A percentile compares a stretch with the other conserved stretches of the same genome.
Conservation (phyloP, 2,329 filamentous ascomycete genomes). For the Talaromyces atroroseus region DNA sequence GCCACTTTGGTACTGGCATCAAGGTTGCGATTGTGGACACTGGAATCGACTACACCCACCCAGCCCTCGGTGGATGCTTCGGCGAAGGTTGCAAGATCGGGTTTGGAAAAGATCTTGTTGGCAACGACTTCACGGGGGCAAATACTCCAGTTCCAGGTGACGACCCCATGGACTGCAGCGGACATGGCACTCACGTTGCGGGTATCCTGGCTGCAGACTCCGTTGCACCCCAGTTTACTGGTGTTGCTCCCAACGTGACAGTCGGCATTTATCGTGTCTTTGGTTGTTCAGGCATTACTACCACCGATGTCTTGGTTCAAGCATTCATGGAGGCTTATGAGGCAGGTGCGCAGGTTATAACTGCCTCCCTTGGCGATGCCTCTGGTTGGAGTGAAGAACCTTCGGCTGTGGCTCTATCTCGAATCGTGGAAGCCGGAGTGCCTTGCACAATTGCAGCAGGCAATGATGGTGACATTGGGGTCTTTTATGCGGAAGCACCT, state of each 20-base stretch:
- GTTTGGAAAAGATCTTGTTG: slow-evolving; percentile 55
- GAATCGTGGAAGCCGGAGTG: slow-evolving; percentile 12
- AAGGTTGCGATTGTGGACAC: slow-evolving; percentile 21
- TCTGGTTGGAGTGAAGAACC: slow-evolving; percentile 29
- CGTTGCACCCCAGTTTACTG: slow-evolving; percentile 52
- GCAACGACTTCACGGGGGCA: slow-evolving; percentile 40
- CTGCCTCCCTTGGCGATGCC: slow-evolving; percentile 29
- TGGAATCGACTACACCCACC: slow-evolving; percentile 57
- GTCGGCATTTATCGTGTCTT: slow-evolving; percentile 56
- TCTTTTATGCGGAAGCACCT: slow-evolving; percentile 43
- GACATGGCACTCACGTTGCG: slow-evolving; percentile 58
- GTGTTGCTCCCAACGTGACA: slow-evolving; percentile 52
- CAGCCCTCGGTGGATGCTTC: slow-evolving; percentile 60
- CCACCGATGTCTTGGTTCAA: slow-evolving; percentile 54
- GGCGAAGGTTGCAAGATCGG: slow-evolving; percentile 55
- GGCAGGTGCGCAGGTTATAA: slow-evolving; percentile 45
- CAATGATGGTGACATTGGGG: slow-evolving; percentile 48
- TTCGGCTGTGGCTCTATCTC: slow-evolving; percentile 11
- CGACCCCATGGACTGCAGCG: slow-evolving; percentile 52
- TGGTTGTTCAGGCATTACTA: slow-evolving; percentile 48
- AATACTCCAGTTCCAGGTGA: slow-evolving; percentile 42
- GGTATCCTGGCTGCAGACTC: slow-evolving; percentile 58
- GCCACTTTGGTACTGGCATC: slow-evolving; percentile 16
- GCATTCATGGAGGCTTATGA: slow-evolving; percentile 58
- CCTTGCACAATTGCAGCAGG: slow-evolving; percentile 32